Evolutionary conservation across 176 grass and related monocot genomes (phyloP).

Genomic region (Hyparrhenia diplandra): DNA sequence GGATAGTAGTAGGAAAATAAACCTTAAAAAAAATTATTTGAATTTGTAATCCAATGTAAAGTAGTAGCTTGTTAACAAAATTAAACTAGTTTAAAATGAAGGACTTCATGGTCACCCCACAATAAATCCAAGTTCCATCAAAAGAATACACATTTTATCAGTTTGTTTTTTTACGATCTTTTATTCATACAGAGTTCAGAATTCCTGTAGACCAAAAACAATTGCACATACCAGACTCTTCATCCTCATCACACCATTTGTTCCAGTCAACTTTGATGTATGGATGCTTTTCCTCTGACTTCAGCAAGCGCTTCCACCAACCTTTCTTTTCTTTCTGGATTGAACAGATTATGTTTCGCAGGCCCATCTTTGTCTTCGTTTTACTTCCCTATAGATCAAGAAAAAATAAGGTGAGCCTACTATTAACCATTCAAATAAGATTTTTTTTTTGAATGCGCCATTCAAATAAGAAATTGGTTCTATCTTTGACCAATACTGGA

Average conservation of each 20-base stretch:
- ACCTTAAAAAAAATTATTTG: background rate
- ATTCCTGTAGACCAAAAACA: background rate
- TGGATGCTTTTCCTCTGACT: slow-evolving; percentile 87
- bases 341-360: slow-evolving; percentile 79
- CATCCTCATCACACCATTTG: slow-evolving; percentile 97
- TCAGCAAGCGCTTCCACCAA: slow-evolving; percentile 90
- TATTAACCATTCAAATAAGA: slow-evolving; percentile 8
- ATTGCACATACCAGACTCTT: slow-evolving; percentile 64
- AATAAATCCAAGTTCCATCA: background rate
- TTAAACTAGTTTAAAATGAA: background rate
- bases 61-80: background rate
- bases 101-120: background rate
- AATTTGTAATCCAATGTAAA: background rate
- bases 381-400: slow-evolving; percentile 57
- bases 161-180: too few species aligned
- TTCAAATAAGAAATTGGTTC: background rate
- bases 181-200: background rate
- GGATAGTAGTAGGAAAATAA: background rate
- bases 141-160: too few species aligned
- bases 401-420: background rate
- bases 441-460: too few species aligned
- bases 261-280: slow-evolving; percentile 99
- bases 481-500: background rate
- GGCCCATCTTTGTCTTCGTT: slow-evolving; percentile 74
- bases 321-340: slow-evolving; percentile 90